Percentiles rank a stretch among this genome's conserved stretches.
Conservation (phyloP, 2,329 filamentous ascomycete species). For the Beauveria brongniartii region DNA sequence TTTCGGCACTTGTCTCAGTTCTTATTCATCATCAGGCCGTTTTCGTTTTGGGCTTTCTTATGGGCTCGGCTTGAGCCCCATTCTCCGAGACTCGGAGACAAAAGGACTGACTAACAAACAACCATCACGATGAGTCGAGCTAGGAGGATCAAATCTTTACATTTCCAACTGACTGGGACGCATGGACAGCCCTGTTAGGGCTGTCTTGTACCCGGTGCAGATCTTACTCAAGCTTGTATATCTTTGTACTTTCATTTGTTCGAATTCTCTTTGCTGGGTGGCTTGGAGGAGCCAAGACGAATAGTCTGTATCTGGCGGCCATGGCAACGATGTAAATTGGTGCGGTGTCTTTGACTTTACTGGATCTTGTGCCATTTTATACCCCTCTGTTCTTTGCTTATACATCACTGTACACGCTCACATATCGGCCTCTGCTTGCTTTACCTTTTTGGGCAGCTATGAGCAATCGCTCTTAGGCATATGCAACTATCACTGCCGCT, state of each 20-base stretch:
- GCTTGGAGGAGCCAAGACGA: neutral
- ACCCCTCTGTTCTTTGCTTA: conserved; percentile 4
- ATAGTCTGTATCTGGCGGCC: neutral
- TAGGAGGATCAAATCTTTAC: neutral
- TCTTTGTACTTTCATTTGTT: neutral
- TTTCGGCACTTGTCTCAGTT: neutral
- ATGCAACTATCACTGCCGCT: neutral
- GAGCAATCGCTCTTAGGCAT: neutral
- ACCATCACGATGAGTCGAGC: too few species aligned
- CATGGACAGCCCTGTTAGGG: neutral
- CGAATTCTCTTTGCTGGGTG: neutral
- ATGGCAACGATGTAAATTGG: neutral
- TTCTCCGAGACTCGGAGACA: too few species aligned
- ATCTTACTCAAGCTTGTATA: neutral
- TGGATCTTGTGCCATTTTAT: conserved; percentile 2
- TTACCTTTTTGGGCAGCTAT: neutral
- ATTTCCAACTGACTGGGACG: neutral
- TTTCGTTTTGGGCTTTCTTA: neutral
- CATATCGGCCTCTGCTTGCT: neutral
- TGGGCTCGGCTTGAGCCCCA: too few species aligned
- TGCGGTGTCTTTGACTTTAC: neutral
- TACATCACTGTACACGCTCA: neutral
- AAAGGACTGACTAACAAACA: too few species aligned
- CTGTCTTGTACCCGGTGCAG: neutral
- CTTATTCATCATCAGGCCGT: neutral